phyloP scores from a whole-genome alignment of 768 basidiomycete genomes.

The Chiua virens region DNA sequence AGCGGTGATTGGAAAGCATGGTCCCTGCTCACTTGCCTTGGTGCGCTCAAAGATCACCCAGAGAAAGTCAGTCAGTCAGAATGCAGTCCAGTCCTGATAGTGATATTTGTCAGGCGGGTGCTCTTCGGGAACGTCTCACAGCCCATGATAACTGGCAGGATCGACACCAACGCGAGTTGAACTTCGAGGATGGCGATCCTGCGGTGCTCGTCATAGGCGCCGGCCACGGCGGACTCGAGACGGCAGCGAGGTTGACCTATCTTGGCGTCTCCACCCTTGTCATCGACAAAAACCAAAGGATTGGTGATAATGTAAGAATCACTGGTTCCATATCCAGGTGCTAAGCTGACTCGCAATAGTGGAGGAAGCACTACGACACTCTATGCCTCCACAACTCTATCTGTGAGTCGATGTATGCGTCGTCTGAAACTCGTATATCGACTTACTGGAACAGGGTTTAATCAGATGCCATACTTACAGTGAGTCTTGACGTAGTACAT shows the following conservation, averaged over 20 bases:
- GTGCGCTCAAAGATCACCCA: slow-evolving; percentile 51
- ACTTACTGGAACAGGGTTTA: slow-evolving; percentile 36
- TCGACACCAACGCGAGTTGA: slow-evolving; percentile 38
- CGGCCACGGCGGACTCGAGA: slow-evolving; percentile 63
- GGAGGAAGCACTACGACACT: slow-evolving; percentile 57
- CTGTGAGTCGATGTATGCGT: slow-evolving; percentile 36
- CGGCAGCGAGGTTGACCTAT: slow-evolving; percentile 60
- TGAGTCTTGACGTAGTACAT: slow-evolving; percentile 24
- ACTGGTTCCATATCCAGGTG: neutral
- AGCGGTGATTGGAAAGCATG: slow-evolving; percentile 56
- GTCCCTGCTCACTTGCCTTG: slow-evolving; percentile 58
- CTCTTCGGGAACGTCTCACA: slow-evolving; percentile 39
- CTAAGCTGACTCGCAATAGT: slow-evolving; percentile 25
- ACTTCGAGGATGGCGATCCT: slow-evolving; percentile 48
- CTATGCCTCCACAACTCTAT: slow-evolving; percentile 54
- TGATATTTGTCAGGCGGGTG: slow-evolving; percentile 28
- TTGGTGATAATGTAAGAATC: slow-evolving; percentile 45
- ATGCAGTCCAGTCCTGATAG: neutral
- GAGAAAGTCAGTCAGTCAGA: slow-evolving; percentile 35
- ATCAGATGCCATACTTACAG: slow-evolving; percentile 57
- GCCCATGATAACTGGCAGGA: slow-evolving; percentile 54
- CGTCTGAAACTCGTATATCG: neutral
- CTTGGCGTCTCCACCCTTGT: slow-evolving; percentile 54
- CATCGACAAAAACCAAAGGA: slow-evolving; percentile 48
- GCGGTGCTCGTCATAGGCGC: slow-evolving; percentile 63